These are phyloP conservation scores for Cetraspora pellucida DNA, from an alignment of 192 early-diverging fungal genomes.

Conservation along the genomic window DNA sequence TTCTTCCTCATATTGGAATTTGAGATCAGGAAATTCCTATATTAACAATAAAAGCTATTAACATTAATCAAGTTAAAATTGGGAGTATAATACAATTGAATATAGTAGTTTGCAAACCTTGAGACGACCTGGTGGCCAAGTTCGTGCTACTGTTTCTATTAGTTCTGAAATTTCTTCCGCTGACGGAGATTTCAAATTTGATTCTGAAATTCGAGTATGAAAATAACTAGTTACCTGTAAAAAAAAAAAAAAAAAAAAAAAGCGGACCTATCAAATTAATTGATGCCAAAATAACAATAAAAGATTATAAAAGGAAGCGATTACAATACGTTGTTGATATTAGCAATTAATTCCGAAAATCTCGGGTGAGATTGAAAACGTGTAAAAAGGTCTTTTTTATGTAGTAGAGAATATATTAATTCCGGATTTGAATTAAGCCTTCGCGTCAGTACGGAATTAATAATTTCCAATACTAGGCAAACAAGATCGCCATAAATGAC, in stretches of 20 bases:
- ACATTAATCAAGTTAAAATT: background rate
- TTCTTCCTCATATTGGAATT: slow-evolving; percentile 72
- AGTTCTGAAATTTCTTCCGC: slow-evolving; percentile 64
- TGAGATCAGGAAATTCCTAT: slow-evolving; percentile 56
- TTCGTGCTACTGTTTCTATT: slow-evolving; percentile 65
- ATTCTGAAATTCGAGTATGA: slow-evolving; percentile 60
- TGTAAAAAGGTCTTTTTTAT: slow-evolving; percentile 65
- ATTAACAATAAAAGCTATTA: slow-evolving; percentile 17
- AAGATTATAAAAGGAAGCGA: background rate
- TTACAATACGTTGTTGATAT: slow-evolving; percentile 52
- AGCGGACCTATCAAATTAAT: background rate
- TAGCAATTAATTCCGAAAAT: slow-evolving; percentile 61
- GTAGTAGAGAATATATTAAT: slow-evolving; percentile 69
- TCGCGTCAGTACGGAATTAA: slow-evolving; percentile 66
- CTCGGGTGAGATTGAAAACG: slow-evolving; percentile 54
- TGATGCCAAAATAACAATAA: background rate
- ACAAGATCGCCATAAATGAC: slow-evolving; percentile 69
- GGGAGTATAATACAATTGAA: too few species aligned
- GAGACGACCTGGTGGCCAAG: slow-evolving; percentile 60
- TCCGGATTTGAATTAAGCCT: slow-evolving; percentile 67
- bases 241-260: background rate
- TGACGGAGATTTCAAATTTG: slow-evolving; percentile 65
- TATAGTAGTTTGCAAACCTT: slow-evolving; percentile 37
- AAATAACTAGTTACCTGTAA: slow-evolving; percentile 65
- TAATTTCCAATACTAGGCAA: slow-evolving; percentile 67